phyloP scores from a whole-genome alignment of 805 yeast species.

The Metschnikowia cerradonensis region DNA sequence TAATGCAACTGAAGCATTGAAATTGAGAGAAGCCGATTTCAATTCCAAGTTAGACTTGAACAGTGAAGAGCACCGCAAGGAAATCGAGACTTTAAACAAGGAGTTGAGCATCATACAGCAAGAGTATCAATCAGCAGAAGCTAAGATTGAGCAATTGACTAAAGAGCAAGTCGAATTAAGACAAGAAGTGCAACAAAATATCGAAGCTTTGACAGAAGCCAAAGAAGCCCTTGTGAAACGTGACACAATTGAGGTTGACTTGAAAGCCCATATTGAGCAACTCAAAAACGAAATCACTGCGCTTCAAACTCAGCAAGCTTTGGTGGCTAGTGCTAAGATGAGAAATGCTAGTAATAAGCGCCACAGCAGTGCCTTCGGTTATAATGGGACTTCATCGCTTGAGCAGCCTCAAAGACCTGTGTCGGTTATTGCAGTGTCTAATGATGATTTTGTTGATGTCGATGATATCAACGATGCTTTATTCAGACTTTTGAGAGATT shows the following conservation, averaged over 20 bases:
- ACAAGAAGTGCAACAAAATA: conserved; percentile 56
- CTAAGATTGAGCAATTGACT: conserved; percentile 56
- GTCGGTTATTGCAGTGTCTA: conserved; percentile 56
- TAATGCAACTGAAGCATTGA: conserved; percentile 49
- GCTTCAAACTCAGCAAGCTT: conserved; percentile 37
- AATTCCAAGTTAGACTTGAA: conserved; percentile 43
- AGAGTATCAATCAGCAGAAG: conserved; percentile 55
- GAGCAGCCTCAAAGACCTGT: conserved; percentile 52
- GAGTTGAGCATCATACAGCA: conserved; percentile 53
- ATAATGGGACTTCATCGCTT: conserved; percentile 31
- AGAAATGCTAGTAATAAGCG: conserved; percentile 37
- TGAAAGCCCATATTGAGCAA: conserved; percentile 57
- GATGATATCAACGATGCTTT: conserved; percentile 75
- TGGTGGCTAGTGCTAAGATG: conserved; percentile 30
- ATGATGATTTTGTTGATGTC: conserved; percentile 49
- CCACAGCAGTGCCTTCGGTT: conserved; percentile 36
- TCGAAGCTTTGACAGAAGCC: conserved; percentile 59
- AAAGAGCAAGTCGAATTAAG: conserved; percentile 59
- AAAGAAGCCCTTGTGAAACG: conserved; percentile 55
- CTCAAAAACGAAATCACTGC: conserved; percentile 49
- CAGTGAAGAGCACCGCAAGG: conserved; percentile 45
- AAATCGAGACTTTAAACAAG: conserved; percentile 47
- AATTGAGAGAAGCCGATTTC: conserved; percentile 53
- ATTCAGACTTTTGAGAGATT: conserved; percentile 65
- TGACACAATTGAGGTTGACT: conserved; percentile 61